A percentile compares a stretch with the other conserved stretches of the same genome.
These are phyloP conservation scores for Lentinula lateritia DNA, from an alignment of 768 basidiomycete genomes.

Conservation along the genomic window DNA sequence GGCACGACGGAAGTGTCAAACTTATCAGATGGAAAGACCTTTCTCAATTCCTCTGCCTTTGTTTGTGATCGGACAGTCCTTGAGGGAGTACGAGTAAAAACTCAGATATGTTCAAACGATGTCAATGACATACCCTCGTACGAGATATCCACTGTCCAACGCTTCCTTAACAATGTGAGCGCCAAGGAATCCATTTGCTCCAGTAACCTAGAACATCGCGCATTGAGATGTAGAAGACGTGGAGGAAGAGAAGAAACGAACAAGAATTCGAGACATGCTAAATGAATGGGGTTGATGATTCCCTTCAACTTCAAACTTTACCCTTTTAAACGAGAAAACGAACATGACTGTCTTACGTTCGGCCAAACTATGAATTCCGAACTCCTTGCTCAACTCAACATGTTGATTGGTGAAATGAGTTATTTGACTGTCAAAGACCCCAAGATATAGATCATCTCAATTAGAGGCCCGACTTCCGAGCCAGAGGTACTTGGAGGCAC, in stretches of 20 bases:
- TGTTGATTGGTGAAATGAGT: too few relatives aligned
- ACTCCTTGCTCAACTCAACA: too few relatives aligned
- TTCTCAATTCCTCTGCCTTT: constrained; percentile 4
- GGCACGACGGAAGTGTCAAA: constrained; percentile 9
- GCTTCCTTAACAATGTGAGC: constrained; percentile 12
- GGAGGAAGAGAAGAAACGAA: neutral
- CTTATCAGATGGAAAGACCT: constrained; percentile 3
- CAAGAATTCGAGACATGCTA: neutral
- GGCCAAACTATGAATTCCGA: neutral
- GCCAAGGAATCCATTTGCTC: constrained; percentile 14
- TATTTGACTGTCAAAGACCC: too few relatives aligned
- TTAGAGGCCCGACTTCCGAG: too few relatives aligned
- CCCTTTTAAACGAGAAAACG: neutral
- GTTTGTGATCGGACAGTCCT: constrained; percentile 9
- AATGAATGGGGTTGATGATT: neutral
- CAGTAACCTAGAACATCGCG: constrained; percentile 10
- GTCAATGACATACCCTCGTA: constrained; percentile 9
- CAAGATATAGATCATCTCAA: too few relatives aligned
- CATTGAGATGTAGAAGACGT: neutral
- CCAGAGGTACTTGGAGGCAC: too few relatives aligned
- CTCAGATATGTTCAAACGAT: neutral
- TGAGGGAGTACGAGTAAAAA: neutral
- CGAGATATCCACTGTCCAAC: constrained; percentile 12
- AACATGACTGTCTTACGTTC: neutral
- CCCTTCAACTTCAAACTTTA: neutral